These are phyloP conservation scores for Gossypium herbaceum DNA, from an alignment of 345 rosid species.

Conservation along the genomic window DNA sequence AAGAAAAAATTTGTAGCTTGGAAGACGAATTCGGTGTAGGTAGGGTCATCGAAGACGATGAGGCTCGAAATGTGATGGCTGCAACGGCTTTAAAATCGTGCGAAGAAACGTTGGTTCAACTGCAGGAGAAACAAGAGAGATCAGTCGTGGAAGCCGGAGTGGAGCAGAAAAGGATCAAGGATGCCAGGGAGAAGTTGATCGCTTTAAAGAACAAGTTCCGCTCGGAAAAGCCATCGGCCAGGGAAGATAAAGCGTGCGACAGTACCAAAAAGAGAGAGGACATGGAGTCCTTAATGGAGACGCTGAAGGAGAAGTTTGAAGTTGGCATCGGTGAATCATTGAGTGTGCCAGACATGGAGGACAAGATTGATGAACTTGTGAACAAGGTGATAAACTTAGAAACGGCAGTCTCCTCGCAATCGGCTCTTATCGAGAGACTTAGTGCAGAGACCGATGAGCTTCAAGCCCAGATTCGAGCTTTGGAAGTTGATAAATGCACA, in stretches of 20 bases:
- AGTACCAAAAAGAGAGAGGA: background rate
- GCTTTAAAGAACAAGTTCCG: slow-evolving; percentile 32
- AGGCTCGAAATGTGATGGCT: slow-evolving; percentile 78
- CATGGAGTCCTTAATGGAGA: slow-evolving; percentile 2
- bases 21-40: slow-evolving; percentile 84
- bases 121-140: slow-evolving; percentile 68
- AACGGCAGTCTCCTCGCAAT: slow-evolving; percentile 72
- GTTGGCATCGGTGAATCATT: slow-evolving; percentile 39
- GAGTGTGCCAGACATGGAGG: slow-evolving; percentile 65
- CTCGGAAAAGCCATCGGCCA: background rate
- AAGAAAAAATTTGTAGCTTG: slow-evolving; percentile 54
- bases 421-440: slow-evolving; percentile 56
- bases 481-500: slow-evolving; percentile 56
- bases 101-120: slow-evolving; percentile 54
- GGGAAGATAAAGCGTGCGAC: background rate
- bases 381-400: slow-evolving; percentile 70
- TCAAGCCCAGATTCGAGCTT: slow-evolving; percentile 52
- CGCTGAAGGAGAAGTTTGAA: slow-evolving; percentile 58
- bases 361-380: slow-evolving; percentile 85
- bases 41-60: slow-evolving; percentile 67
- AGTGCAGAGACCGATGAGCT: slow-evolving; percentile 67
- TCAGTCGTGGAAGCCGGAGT: slow-evolving; percentile 49
- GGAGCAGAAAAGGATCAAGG: slow-evolving; percentile 48
- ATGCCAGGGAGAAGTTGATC: slow-evolving; percentile 45
- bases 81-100: slow-evolving; percentile 76